Evolutionary conservation across 441 rosid genomes (phyloP).

Genomic region (Syzygium malaccense): DNA sequence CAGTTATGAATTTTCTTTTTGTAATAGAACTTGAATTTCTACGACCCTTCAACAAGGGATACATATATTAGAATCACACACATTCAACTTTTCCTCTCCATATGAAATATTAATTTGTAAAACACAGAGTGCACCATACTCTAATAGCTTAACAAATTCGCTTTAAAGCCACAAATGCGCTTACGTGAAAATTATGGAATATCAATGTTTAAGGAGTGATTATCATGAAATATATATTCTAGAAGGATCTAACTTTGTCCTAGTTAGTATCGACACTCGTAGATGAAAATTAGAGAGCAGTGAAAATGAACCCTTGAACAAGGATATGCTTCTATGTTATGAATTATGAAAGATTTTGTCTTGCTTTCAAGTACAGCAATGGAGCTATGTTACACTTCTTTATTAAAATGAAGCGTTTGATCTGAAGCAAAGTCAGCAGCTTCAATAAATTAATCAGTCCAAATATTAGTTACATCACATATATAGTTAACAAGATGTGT

Average conservation of each 20-base stretch:
- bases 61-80: background rate
- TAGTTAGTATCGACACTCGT: background rate
- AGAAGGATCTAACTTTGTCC: background rate
- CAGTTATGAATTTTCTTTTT: background rate
- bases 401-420: background rate
- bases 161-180: background rate
- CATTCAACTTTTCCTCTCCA: background rate
- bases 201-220: background rate
- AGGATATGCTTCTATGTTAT: background rate
- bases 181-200: background rate
- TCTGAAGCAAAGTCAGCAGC: background rate
- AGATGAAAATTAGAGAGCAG: background rate
- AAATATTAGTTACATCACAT: background rate
- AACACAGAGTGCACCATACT: background rate
- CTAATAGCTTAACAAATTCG: background rate
- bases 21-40: background rate
- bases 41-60: background rate
- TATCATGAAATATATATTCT: background rate
- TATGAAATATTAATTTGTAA: background rate
- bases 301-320: background rate
- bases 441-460: background rate
- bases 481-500: background rate
- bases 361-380: background rate
- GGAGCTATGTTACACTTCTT: background rate
- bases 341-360: background rate